Evolutionary conservation across 495 filamentous ascomycete genomes (phyloP).

Genomic region (Chaetomium tenue): DNA sequence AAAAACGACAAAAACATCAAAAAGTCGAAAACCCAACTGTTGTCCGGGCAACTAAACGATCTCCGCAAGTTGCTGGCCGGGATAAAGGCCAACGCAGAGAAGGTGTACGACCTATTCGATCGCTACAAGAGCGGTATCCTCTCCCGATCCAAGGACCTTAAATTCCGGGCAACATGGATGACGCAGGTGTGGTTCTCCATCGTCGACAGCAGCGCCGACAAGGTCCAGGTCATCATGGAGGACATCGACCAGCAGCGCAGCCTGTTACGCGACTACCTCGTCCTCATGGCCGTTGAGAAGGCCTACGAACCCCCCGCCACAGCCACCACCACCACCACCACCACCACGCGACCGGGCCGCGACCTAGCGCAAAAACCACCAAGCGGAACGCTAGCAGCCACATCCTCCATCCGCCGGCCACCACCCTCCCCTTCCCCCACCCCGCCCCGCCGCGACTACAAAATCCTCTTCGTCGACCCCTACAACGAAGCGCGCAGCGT

Average conservation of each 20-base stretch:
- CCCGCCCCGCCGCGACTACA: conserved; percentile 19
- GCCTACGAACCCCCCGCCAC: background rate
- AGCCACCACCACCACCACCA: too few species aligned
- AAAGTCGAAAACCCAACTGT: background rate
- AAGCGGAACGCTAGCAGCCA: background rate
- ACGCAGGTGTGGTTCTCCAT: conserved; percentile 28
- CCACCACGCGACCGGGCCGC: background rate
- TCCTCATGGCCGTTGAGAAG: conserved; percentile 17
- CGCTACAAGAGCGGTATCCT: conserved; percentile 32
- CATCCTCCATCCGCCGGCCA: background rate
- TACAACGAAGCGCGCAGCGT: conserved; percentile 27
- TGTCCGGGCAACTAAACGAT: conserved; percentile 20
- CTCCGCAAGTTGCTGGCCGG: conserved; percentile 20
- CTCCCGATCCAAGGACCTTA: conserved; percentile 24
- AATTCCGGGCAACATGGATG: conserved; percentile 25
- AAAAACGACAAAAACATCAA: background rate
- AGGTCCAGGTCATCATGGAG: conserved; percentile 30
- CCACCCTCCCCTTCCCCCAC: conserved; percentile 10
- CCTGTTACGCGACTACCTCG: conserved; percentile 23
- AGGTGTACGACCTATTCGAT: conserved; percentile 32
- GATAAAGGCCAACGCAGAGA: conserved; percentile 24
- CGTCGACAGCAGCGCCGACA: conserved; percentile 30
- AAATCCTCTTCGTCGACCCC: conserved; percentile 32
- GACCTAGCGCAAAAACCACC: background rate
- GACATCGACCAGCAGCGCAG: conserved; percentile 27